Evolutionary conservation across 2,329 filamentous ascomycete genomes (phyloP), one percentile per base, ranked within the genome.

Genomic region (Phoma sp.): DNA sequence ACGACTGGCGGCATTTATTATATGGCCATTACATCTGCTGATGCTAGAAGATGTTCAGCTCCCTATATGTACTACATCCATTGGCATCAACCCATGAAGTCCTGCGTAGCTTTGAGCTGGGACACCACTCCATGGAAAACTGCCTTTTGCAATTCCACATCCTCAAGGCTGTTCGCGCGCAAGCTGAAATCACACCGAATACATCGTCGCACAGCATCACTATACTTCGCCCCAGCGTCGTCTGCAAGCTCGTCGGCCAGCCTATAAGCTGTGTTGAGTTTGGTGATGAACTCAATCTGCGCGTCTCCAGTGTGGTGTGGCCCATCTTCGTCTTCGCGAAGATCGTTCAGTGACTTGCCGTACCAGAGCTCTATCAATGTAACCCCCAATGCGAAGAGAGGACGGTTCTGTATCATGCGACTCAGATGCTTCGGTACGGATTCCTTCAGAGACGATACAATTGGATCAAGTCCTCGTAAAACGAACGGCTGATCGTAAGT

Each of bases 331-430:
- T 59, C 45, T 14, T 49, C 43, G 2, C 60, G 51, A 7, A 73
- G 46, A 1, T 64, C 59, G 4, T 54, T 47, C 3, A 75, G 53
- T 2, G 67, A 43, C 47, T 66, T 58, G 2, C 62, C 58, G 38
- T 69, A 65, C 59, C 70, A 74, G 4, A 77, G 62, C 49, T 75
- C 70, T 24, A 74, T 70, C 3, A 76, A 62, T 11, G 71, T 50
- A 1, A 75, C 53, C 0, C 72, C 72, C 0, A 75, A 55, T 0
- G 71, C 66, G 41, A 73, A 75, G 3, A 76, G 35, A 0, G 68
- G 65, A 29, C 65, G 60, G 36, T 74, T 73, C 0, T 61, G 56
- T n/a, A 72, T 71, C 14, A 68, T 52, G 1, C 59, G 54, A 2
- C 62, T 59, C 25, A 69, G 62, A 4, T 57, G 59, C 24, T 62